Evolutionary conservation across 148 eudicot genomes (phyloP), one percentile per base, ranked within the genome.

Genomic region (Fagopyrum esculentum): DNA sequence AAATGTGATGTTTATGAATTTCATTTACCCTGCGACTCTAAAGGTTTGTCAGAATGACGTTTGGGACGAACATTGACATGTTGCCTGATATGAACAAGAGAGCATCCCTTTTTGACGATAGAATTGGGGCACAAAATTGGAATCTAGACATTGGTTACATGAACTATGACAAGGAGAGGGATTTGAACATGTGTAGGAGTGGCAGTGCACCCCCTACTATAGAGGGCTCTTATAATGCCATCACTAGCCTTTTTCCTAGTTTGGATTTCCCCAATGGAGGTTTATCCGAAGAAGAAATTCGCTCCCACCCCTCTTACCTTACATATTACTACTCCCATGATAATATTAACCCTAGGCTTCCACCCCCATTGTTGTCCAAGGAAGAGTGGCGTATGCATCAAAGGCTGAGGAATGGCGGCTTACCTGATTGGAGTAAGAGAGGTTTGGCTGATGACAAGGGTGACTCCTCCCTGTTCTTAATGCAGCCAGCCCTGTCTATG

Each of bases 201-300:
- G 93, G 93, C 29, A 87, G 93, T 79, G 90, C 93, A 40, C 90
- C 93, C 2, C 90, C 90, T 1, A 85, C 90, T 9, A 79, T 87
- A 3, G 83, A 89, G 61, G 93, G 90, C 45, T 85, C 93, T 3
- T 77, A 84, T 30, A 81, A 74, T 47, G 85, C 90, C 2, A 83
- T 79, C 15, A 86, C 78, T 13, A 82, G 81, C 75, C 68, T 89
- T 4, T 81, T 78, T 56, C 3, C 35, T 6, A 19, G 10, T 47
- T 45, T 49, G 16, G 55, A 45, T 45, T 45, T 45, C 30, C 66
- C 43, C 13, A 26, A 72, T 69, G 78, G 79, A 4, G 19, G 50
- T 43, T 57, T 89, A 73, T 78, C 85, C 0, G 90, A 89, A 74
- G 87, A 89, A 56, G 87, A 89, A 75, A 82, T 89, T 56, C 66